Evolutionary conservation across 1,139 yeast genomes (phyloP), one percentile per base, ranked within the genome.

Genomic region (Zygoascus sp.): DNA sequence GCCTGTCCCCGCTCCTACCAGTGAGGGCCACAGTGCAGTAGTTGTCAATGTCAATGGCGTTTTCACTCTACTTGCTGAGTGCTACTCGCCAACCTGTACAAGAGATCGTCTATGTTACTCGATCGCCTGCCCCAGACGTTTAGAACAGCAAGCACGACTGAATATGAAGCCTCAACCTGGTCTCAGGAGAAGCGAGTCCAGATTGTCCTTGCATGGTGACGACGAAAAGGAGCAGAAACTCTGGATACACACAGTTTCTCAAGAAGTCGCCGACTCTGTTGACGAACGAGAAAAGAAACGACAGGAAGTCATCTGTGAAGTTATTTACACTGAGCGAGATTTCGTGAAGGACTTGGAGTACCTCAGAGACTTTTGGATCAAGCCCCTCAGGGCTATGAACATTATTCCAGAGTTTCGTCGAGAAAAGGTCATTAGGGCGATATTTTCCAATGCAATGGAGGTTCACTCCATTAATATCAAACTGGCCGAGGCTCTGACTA

Each of bases 1-100:
- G 9, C 39, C 44, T 8, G 23, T 27, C 5, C 34, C 45, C 6
- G 28, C 40, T 11, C n/a, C 22, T n/a, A 28, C 27, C 21, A 30
- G 20, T 21, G 45, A 42, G 21, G 45, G 45, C 7, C 39, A 35
- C 22, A 35, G 41, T 11, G 42, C 50, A 25, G 47, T 54, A 32
- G 47, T 53, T 5, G 58, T 56, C n/a, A 59, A 77, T 0, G 89
- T 87, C 10, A 87, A 87, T 65, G 98, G 98, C 56, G 96, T 92
- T 4, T 94, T 92, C 63, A 90, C 96, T 1, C 72, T 92, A 40
- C 71, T 92, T 53, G 87, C 97, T 0, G 96, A 90, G 59, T 92
- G 98, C 67, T 92, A 92, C 62, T 89, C 97, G 0, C 96, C 98
- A 30, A 92, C 98, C 0, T 92, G 98, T 69, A 83, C 96, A 3